A percentile compares a stretch with the other conserved stretches of the same genome.
phyloP scores from a whole-genome alignment of 805 yeast genomes.

The Wickerhamomyces rabaulensis region DNA sequence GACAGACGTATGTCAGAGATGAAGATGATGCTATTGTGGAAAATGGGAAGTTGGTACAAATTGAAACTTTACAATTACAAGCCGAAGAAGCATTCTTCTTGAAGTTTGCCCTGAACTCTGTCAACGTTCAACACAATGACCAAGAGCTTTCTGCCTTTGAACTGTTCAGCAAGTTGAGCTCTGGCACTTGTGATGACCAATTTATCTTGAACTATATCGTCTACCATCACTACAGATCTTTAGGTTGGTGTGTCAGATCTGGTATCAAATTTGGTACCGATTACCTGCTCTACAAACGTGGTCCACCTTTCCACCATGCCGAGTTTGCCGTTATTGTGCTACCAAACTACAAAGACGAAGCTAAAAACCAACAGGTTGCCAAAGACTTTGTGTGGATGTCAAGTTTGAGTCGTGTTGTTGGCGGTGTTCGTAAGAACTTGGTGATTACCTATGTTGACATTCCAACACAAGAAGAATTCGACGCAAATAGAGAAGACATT shows the following conservation, averaged over 20 bases:
- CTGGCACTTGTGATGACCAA: slow-evolving; percentile 19
- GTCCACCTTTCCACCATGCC: slow-evolving; percentile 96
- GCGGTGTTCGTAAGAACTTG: slow-evolving; percentile 79
- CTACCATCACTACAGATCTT: slow-evolving; percentile 81
- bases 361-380: slow-evolving; percentile 20
- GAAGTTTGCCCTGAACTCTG: slow-evolving; percentile 46
- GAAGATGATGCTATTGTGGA: slow-evolving; percentile 33
- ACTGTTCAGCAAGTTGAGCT: slow-evolving; percentile 11
- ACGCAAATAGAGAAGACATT: slow-evolving; percentile 19
- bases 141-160: slow-evolving; percentile 12
- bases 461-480: slow-evolving; percentile 36
- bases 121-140: slow-evolving; percentile 29
- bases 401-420: slow-evolving; percentile 71
- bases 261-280: slow-evolving; percentile 95
- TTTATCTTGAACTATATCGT: slow-evolving; percentile 49
- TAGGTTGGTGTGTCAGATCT: slow-evolving; percentile 91
- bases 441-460: slow-evolving; percentile 62
- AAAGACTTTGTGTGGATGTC: slow-evolving; percentile 58
- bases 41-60: slow-evolving; percentile 26
- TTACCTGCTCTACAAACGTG: slow-evolving; percentile 73
- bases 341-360: slow-evolving; percentile 31
- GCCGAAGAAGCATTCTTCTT: slow-evolving; percentile 75
- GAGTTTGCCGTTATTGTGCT: slow-evolving; percentile 66
- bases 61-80: slow-evolving; percentile 52
- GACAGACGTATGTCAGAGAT: slow-evolving; percentile 21